Conservation (phyloP, 768 basidiomycete species). For the Chalciporus chontae region DNA sequence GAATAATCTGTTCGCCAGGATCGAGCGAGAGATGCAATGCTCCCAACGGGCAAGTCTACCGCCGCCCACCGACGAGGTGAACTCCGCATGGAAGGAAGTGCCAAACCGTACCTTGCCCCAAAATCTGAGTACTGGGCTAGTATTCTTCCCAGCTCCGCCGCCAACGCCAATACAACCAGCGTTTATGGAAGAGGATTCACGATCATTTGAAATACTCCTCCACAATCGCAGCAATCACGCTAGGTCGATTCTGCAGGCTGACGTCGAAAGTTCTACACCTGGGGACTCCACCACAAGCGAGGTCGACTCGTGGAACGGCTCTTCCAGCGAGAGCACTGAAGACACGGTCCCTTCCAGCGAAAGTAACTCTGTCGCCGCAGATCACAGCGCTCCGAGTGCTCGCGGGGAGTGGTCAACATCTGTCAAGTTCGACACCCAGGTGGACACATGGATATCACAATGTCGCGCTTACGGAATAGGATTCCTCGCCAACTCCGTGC, state of each 20-base stretch:
- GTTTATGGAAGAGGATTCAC: not conserved
- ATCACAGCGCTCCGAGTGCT: too few relatives aligned
- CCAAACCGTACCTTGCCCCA: slow-evolving; percentile 21
- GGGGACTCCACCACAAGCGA: too few relatives aligned
- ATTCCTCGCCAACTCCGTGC: slow-evolving; percentile 3
- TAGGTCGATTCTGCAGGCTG: too few relatives aligned
- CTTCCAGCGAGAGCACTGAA: too few relatives aligned
- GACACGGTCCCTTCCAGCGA: too few relatives aligned
- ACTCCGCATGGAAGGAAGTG: slow-evolving; percentile 21
- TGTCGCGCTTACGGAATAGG: not conserved
- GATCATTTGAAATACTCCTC: too few relatives aligned
- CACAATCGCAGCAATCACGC: too few relatives aligned
- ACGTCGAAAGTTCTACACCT: too few relatives aligned
- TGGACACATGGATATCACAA: not conserved
- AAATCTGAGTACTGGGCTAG: slow-evolving; percentile 3
- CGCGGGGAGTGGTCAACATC: not conserved
- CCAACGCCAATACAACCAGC: slow-evolving; percentile 12
- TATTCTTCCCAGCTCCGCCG: slow-evolving; percentile 12
- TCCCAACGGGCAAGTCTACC: slow-evolving; percentile 19
- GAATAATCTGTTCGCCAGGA: slow-evolving; percentile 16
- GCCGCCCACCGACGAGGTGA: slow-evolving; percentile 11
- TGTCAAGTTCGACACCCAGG: too few relatives aligned
- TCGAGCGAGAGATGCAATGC: slow-evolving; percentile 13
- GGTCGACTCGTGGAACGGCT: too few relatives aligned
- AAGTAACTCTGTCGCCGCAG: too few relatives aligned